Percentiles rank a stretch among this genome's conserved stretches.
Conservation (phyloP, 306 rosid species). For the Betula pendula region DNA sequence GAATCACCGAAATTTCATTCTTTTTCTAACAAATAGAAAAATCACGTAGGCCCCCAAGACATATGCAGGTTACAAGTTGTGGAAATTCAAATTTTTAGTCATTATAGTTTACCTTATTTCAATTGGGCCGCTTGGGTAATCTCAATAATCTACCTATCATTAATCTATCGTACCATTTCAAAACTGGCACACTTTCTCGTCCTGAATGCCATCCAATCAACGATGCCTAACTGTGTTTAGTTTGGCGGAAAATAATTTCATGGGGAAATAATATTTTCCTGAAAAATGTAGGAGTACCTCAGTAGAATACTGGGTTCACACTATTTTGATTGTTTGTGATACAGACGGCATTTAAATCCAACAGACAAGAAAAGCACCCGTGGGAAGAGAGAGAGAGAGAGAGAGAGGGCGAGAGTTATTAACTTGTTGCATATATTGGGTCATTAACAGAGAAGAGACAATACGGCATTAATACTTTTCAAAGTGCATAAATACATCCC, state of each 20-base stretch:
- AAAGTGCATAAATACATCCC: not conserved
- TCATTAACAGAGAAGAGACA: not conserved
- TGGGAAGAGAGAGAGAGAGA: not conserved
- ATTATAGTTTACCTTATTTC: not conserved
- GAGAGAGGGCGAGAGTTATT: no score
- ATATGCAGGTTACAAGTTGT: not conserved
- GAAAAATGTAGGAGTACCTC: not conserved
- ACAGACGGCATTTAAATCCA: not conserved
- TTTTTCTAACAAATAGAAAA: not conserved
- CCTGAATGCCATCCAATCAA: not conserved
- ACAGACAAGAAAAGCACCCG: not conserved
- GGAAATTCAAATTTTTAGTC: not conserved
- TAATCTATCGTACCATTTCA: not conserved
- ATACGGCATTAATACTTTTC: not conserved
- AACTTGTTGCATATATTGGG: not conserved
- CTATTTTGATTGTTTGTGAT: not conserved
- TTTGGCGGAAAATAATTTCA: no score
- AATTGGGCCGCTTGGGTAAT: not conserved
- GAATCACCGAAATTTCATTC: not conserved
- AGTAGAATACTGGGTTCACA: not conserved
- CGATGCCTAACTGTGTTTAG: not conserved
- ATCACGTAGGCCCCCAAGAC: not conserved
- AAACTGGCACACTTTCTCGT: not conserved
- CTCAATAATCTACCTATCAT: not conserved
- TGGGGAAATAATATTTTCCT: no score